Evolutionary conservation across 176 grass and related monocot genomes (phyloP).

Genomic region (Avena sativa): DNA sequence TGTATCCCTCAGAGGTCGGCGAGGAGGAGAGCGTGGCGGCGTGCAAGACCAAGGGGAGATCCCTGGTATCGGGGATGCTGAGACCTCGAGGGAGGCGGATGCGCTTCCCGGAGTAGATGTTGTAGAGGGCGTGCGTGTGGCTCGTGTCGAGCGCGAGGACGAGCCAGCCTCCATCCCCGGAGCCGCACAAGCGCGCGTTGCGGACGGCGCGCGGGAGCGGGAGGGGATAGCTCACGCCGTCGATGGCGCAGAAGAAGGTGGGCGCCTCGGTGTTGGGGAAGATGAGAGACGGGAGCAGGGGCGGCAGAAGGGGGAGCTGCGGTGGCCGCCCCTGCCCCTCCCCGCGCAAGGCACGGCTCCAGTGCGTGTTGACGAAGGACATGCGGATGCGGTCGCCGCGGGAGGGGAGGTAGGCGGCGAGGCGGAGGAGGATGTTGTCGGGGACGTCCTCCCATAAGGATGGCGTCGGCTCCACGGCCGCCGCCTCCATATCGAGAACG

Average conservation of each 20-base stretch:
- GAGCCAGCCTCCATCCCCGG: conserved; percentile 42
- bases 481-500: not conserved
- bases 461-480: not conserved
- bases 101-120: conserved; percentile 20
- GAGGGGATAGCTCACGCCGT: conserved; percentile 6
- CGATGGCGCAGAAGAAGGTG: conserved; percentile 44
- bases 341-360: conserved; percentile 12
- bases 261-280: conserved; percentile 46
- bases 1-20: conserved; percentile 14
- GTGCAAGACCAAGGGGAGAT: conserved; percentile 30
- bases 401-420: conserved; percentile 41
- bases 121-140: conserved; percentile 43
- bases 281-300: conserved; percentile 50
- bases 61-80: accelerated
- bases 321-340: not conserved
- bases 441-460: conserved; percentile 26
- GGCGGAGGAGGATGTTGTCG: conserved; percentile 39
- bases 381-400: conserved; percentile 45
- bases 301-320: not conserved
- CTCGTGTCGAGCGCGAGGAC: conserved; percentile 30
- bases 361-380: conserved; percentile 24
- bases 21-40: conserved; percentile 32
- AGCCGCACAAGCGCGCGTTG: conserved; percentile 44
- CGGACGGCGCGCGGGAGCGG: conserved; percentile 42
- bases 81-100: conserved; percentile 24